A percentile compares a stretch with the other conserved stretches of the same genome.
phyloP scores from a whole-genome alignment of 371 early-diverging fungal genomes.

The Mortierella sp. region DNA sequence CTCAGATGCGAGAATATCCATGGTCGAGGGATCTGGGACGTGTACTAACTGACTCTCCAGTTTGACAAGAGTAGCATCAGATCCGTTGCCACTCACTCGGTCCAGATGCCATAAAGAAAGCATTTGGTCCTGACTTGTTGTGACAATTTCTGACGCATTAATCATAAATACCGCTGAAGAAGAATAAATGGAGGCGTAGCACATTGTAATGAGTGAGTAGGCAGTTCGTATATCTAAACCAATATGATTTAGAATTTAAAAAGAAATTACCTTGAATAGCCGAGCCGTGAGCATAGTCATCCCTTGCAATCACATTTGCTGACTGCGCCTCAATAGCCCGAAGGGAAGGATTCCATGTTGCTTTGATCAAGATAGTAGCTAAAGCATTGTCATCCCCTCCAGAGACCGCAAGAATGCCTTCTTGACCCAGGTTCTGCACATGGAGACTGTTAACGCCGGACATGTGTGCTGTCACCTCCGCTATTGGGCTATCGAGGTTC shows the following conservation, averaged over 20 bases:
- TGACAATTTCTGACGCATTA: constrained; percentile 50
- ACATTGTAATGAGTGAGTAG: constrained; percentile 2
- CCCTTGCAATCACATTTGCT: constrained; percentile 46
- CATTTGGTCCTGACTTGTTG: constrained; percentile 70
- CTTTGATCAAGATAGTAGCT: constrained; percentile 44
- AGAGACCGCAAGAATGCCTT: constrained; percentile 56
- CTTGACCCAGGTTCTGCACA: constrained; percentile 44
- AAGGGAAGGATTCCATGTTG: constrained; percentile 25
- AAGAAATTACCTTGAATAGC: constrained; percentile 63
- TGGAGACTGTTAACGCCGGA: constrained; percentile 70
- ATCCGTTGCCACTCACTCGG: constrained; percentile 1
- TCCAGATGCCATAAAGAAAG: constrained; percentile 65
- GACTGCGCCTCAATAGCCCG: constrained; percentile 28
- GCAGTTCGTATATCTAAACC: neutral
- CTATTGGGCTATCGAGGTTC: constrained; percentile 53
- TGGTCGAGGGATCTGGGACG: constrained; percentile 73
- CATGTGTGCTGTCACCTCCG: constrained; percentile 59
- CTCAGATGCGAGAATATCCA: constrained; percentile 56
- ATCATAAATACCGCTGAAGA: constrained; percentile 59
- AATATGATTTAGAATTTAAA: neutral
- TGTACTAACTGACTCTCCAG: constrained; percentile 63
- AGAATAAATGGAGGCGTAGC: neutral
- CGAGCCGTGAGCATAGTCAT: constrained; percentile 67
- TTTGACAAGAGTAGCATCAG: constrained; percentile 46
- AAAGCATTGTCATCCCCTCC: constrained; percentile 76